Base-by-base conservation (phyloP, 78 protist genomes). In the Cyanophora paradoxa region DNA sequence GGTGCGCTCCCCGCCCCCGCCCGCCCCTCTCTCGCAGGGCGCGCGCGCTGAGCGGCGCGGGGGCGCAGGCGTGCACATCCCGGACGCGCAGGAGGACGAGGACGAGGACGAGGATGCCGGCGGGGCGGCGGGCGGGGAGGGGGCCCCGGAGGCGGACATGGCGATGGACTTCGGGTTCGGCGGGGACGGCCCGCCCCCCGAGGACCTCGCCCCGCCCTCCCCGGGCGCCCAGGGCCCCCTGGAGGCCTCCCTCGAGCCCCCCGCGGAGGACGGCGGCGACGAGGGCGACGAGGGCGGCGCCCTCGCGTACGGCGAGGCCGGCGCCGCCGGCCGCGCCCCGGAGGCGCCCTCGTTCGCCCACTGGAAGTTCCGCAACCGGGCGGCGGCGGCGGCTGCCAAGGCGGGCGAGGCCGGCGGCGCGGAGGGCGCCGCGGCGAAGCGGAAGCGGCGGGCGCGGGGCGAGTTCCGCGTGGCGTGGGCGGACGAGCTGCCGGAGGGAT, bases 291-390 rank as follows among this genome's bases (percentile, higher is more conserved):
- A n/a, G n/a, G n/a, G n/a, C n/a, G n/a, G n/a, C n/a, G n/a, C n/a
- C n/a, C n/a, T n/a, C n/a, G n/a, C n/a, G n/a, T n/a, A n/a, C n/a
- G n/a, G n/a, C n/a, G n/a, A n/a, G n/a, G n/a, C n/a, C n/a, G n/a
- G n/a, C n/a, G n/a, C n/a, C n/a, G n/a, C n/a, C n/a, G n/a, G n/a
- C n/a, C n/a, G n/a, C n/a, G n/a, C n/a, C n/a, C n/a, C n/a, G n/a
- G n/a, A n/a, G n/a, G n/a, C n/a, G n/a, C n/a, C n/a, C n/a, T n/a
- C n/a, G n/a, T n/a, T n/a, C n/a, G 11, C 77, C 44, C 77, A 72
- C 56, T 72, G 77, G 77, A 48, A 20, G 57, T 69, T 68, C 74
- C 5, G n/a, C 11, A 33, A n/a, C 7, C 5, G 20, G 24, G 24
- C 57, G 57, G 6, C 36, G 6, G 54, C 71, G 52, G 42, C 1